These are phyloP conservation scores for Chamaecyparis obtusa DNA, from an alignment of 75 land plant species.

Conservation along the genomic window DNA sequence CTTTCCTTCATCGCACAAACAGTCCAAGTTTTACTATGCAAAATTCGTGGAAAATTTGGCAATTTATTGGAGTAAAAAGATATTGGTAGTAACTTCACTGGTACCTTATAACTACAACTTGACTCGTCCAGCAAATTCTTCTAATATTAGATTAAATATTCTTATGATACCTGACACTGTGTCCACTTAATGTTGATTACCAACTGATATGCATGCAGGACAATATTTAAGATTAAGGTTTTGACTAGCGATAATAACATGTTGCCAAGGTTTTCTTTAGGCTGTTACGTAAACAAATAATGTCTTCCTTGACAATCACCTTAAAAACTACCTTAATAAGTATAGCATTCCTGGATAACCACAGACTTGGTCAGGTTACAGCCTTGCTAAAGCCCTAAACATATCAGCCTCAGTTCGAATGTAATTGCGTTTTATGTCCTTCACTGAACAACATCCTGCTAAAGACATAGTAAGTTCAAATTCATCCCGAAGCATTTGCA, in stretches of 20 bases:
- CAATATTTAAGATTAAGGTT: background rate
- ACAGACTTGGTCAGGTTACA: background rate
- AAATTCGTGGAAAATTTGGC: no score
- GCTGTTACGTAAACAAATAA: background rate
- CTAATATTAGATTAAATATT: no score
- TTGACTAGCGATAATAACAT: background rate
- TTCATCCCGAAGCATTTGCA: slow-evolving; percentile 89
- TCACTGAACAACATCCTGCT: slow-evolving; percentile 80
- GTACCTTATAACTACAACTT: no score
- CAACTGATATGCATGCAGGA: background rate
- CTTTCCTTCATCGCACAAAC: background rate
- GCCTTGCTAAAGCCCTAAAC: slow-evolving; percentile 4
- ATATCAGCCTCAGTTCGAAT: slow-evolving; percentile 25
- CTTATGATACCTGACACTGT: background rate
- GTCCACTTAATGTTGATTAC: background rate
- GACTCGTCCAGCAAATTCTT: no score
- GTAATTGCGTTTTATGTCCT: slow-evolving; percentile 83
- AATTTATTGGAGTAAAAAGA: background rate
- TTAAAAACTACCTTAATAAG: background rate
- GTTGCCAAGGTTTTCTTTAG: background rate
- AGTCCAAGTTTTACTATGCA: background rate
- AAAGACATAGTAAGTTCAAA: slow-evolving; percentile 93
- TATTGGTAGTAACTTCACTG: no score
- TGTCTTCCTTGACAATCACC: background rate
- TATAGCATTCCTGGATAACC: background rate